Evolutionary conservation across 192 early-diverging fungal genomes (phyloP), one percentile per base, ranked within the genome.

Genomic region (Entomortierella lignicola): DNA sequence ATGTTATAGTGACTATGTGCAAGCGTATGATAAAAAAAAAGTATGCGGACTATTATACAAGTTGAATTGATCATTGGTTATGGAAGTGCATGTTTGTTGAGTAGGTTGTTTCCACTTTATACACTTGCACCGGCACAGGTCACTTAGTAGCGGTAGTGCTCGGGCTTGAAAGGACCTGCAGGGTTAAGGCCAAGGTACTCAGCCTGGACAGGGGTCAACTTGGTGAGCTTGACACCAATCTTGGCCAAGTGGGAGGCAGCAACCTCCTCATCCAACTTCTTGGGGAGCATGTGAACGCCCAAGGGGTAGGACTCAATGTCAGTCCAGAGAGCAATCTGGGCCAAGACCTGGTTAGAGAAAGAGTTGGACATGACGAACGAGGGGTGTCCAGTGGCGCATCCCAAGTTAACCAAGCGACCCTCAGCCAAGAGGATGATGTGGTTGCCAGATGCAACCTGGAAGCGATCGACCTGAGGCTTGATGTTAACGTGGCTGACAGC

Each of bases 331-430:
- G 96, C 98, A 70, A 99, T 97, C 87, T 99, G 96, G 67, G 98
- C 98, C 56, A 98, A 89, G 60, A 94, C 94, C 92, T 98, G 96
- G 93, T 99, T 99, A 67, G 94, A 92, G 92, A 99, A 99, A 54
- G 96, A 98, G 93, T 97, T 97, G 89, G 95, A 97, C 98, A 99
- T 99, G 91, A 99, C 98, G 81, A 99, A 99, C 77, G 93, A 94
- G 65, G 96, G 96, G 91, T 98, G 96, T 58, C 97, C 97, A 69
- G 97, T 99, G 81, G 95, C 97, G 89, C 97, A 99, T 64, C 96
- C 95, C 82, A 99, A 88, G 95, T 98, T 99, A 87, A 99, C 97
- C 72, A 99, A 90, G 88, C 97, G 96, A 81, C 97, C 97, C 88
- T 99, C 95, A 74, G 97, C 97, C 62, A 99, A 91, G 69, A 99